These are phyloP conservation scores for Chlamydomonas reinhardtii DNA, from an alignment of 163 green algal species.

Conservation along the genomic window DNA sequence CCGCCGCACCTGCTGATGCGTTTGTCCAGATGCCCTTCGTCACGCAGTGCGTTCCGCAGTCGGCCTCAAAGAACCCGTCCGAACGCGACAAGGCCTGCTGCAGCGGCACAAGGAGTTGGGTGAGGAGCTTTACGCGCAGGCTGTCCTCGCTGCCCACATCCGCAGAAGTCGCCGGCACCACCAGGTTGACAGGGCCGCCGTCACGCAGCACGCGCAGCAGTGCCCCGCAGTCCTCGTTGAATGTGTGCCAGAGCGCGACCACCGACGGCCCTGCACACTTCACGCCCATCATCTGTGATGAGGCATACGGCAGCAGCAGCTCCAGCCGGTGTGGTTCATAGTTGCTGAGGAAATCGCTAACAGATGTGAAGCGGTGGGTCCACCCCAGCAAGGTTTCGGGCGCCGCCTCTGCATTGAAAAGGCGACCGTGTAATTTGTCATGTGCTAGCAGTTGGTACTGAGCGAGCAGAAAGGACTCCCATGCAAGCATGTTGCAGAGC, in stretches of 20 bases:
- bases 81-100: background rate
- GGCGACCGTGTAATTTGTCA: background rate
- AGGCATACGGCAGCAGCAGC: slow-evolving; percentile 7
- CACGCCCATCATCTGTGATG: slow-evolving; percentile 1
- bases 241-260: background rate
- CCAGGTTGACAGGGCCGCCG: background rate
- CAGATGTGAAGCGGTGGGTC: background rate
- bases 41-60: background rate
- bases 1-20: background rate
- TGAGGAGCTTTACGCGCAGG: background rate
- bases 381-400: background rate
- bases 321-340: background rate
- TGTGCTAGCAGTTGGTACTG: background rate
- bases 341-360: background rate
- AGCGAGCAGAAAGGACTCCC: background rate
- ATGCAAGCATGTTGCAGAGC: background rate
- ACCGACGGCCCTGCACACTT: background rate
- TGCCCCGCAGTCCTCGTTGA: background rate
- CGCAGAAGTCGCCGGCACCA: background rate
- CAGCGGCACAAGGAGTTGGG: background rate
- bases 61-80: background rate
- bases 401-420: background rate
- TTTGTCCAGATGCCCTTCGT: background rate
- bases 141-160: background rate
- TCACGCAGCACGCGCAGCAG: background rate